phyloP scores from a whole-genome alignment of 2,329 filamentous ascomycete genomes.

The Fusarium oligoseptatum region DNA sequence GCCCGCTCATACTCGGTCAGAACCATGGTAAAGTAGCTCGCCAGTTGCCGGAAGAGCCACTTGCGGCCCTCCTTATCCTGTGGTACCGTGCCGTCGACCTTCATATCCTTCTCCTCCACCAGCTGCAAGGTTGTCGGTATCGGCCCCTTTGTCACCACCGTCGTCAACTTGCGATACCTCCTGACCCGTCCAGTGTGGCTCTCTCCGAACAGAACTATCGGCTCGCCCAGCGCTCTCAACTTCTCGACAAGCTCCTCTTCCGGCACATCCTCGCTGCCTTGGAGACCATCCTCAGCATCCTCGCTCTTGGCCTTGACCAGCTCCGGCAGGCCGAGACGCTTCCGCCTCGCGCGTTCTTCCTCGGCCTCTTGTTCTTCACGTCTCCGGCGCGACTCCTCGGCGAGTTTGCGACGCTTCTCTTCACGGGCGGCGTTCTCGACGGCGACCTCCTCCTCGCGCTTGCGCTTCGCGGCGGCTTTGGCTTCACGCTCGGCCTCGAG shows the following conservation, averaged over 20 bases:
- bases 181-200: conserved; percentile 75
- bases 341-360: conserved; percentile 79
- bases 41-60: conserved; percentile 88
- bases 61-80: conserved; percentile 74
- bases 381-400: conserved; percentile 80
- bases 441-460: conserved; percentile 87
- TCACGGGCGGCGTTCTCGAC: conserved; percentile 77
- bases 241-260: conserved; percentile 78
- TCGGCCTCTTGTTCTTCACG: conserved; percentile 80
- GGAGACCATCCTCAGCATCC: conserved; percentile 59
- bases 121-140: conserved; percentile 88
- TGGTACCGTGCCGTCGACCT: conserved; percentile 74
- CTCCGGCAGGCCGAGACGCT: conserved; percentile 84
- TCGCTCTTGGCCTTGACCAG: conserved; percentile 62
- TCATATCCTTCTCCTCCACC: conserved; percentile 90
- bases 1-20: conserved; percentile 87
- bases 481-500: conserved; percentile 79
- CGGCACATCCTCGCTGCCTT: conserved; percentile 70
- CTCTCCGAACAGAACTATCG: conserved; percentile 85
- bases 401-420: conserved; percentile 84
- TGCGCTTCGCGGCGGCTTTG: conserved; percentile 82
- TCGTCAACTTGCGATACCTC: conserved; percentile 76
- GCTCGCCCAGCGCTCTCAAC: conserved; percentile 80
- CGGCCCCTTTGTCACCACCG: conserved; percentile 77
- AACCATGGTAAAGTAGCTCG: conserved; percentile 97